Evolutionary conservation across 2,329 filamentous ascomycete genomes (phyloP), one percentile per base, ranked within the genome.

Genomic region (Fragosphaeria purpurea): DNA sequence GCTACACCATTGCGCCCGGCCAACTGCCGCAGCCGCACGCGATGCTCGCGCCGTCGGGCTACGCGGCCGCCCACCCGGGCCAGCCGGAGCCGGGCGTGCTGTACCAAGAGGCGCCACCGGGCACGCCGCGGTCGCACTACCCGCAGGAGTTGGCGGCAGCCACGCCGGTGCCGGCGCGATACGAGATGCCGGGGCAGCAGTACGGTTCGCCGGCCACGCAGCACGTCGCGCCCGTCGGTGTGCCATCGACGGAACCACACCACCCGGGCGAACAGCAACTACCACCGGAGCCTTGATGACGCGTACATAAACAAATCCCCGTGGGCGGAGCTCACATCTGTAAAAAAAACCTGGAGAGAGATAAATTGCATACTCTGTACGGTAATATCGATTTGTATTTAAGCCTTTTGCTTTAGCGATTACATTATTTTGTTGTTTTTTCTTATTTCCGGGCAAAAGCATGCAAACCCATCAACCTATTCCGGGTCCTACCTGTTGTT

Each of bases 21-120:
- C 46, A 46, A 13, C 41, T 38, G 8, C 48, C 49, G 4, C 49
- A 47, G 49, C 9, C 39, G 40, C 40, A 40, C 34, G 22, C 41
- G 2, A 31, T 31, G 10, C 32, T 41, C 6, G 42, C 47, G 2
- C 40, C 44, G 3, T 40, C 44, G 1, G 51, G 47, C 6, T 50
- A 50, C 30, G 51, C 47, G 4, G 40, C 47, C 5, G 46, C 41
- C 3, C 44, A 44, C 12, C 46, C 51, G n/a, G 38, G 40, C 31
- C 48, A 41, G 31, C 46, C 50, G 5, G 42, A 37, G 41, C 46
- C 53, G 5, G 51, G 50, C 7, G 46, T 50, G 7, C 10, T 42
- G n/a, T 55, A 55, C 39, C 50, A 49, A 4, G 53, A 55, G 12
- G 53, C 48, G 3, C 45, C 47, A 0, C 35, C 33, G 9, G 53